Evolutionary conservation across 75 land plant species (phyloP).

Genomic region (Cryptomeria japonica): DNA sequence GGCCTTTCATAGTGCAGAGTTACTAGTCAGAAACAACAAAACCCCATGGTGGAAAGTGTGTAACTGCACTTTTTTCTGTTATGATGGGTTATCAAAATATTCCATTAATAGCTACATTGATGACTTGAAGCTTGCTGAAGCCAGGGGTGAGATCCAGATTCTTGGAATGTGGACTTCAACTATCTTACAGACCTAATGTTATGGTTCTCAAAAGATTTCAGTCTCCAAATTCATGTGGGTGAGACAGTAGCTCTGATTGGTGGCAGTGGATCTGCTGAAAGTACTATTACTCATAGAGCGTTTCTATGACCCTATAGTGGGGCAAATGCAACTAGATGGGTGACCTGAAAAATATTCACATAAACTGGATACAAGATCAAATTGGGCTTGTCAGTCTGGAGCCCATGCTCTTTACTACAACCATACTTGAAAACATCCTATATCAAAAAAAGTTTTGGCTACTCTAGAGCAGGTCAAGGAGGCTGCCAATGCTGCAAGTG

Average conservation of each 20-base stretch:
- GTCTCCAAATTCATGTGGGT: slow-evolving; percentile 23
- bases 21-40: no score
- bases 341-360: slow-evolving; percentile 1
- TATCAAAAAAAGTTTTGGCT: slow-evolving; percentile 15
- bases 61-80: no score
- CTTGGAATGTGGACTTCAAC: slow-evolving; percentile 23
- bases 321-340: slow-evolving; percentile 16
- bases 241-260: slow-evolving; percentile 27
- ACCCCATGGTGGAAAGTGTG: no score
- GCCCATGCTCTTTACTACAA: slow-evolving; percentile 23
- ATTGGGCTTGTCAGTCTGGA: slow-evolving; percentile 23
- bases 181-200: slow-evolving; percentile 31
- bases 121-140: slow-evolving; percentile 12
- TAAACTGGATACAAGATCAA: slow-evolving; percentile 19
- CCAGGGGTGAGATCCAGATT: slow-evolving; percentile 29
- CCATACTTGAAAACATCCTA: slow-evolving; percentile 16
- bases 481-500: slow-evolving; percentile 24
- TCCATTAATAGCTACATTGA: not conserved
- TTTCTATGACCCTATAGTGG: slow-evolving; percentile 26
- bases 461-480: slow-evolving; percentile 14
- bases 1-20: no score
- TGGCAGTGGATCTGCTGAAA: slow-evolving; percentile 31
- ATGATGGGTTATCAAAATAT: slow-evolving; percentile 11
- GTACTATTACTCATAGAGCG: slow-evolving; percentile 32
- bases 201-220: slow-evolving; percentile 21